Evolutionary conservation across 2,329 filamentous ascomycete species (phyloP), one percentile per base, ranked within the genome.

Genomic region (Fusarium coicis): DNA sequence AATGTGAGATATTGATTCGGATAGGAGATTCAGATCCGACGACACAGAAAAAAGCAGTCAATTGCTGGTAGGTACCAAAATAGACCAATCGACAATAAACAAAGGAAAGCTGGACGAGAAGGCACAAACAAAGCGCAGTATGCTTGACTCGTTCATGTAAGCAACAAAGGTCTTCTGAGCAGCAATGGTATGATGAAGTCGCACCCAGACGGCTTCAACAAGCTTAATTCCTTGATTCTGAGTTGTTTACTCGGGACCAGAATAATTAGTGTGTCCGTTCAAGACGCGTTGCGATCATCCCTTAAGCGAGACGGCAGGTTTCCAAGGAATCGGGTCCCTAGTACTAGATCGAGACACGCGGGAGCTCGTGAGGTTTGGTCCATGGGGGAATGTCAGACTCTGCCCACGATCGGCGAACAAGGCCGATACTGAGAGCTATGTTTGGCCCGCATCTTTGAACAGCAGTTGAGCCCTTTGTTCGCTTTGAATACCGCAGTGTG

Each of bases 291-390:
- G 56, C 54, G 55, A 63, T 53, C 39, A 73, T 43, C 62, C 60
- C 36, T 58, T 60, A 39, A 30, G 34, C 58, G 44, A 52, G 62
- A 60, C 50, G 46, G 43, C 34, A 42, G 44, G 46, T 56, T 68
- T 60, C 59, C 74, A 69, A 61, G 62, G 57, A 50, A 77, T 72
- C 61, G 70, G 71, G 43, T 56, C 68, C 76, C 66, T 67, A 68
- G 47, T 50, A 56, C 55, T 53, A 55, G 69, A 65, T 73, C 72
- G 55, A 78, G 73, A 77, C 72, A 75, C 52, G 52, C 63, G 46
- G 57, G 32, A 49, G 40, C 58, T 44, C 50, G 62, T 57, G 69
- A 67, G 63, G 49, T 66, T 70, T 68, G 52, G 52, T 55, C 55
- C 61, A 61, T 52, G 34, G 74, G 74, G 71, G 67, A 76, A 78